Evolutionary conservation across 2,329 filamentous ascomycete genomes (phyloP), one percentile per base, ranked within the genome.

Genomic region (Fusarium sp.): DNA sequence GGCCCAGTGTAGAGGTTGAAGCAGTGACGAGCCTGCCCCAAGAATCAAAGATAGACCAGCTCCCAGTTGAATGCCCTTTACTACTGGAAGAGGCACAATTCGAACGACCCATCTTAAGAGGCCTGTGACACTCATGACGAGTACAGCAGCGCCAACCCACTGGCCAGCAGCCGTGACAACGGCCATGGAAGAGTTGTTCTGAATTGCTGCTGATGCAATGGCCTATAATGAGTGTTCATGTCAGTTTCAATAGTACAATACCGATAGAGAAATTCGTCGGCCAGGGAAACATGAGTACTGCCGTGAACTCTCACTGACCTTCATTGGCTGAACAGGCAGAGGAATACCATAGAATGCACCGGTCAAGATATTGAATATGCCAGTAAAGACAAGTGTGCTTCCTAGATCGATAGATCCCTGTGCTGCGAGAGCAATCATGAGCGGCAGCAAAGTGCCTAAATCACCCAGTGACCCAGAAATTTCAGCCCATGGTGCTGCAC

Each of bases 61-160:
- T 40, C 95, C 95, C 49, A 98, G 89, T 80, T 98, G 96, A 71
- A 98, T 98, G 30, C 95, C 95, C 78, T 97, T 97, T 56, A 98
- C 91, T 1, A 98, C 92, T 0, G 94, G 93, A 16, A 94, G 88
- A 1, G 95, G 95, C 11, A 97, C 91, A 16, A 90, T 84, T n/a
- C 84, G 82, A 11, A 92, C 90, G 54, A 93, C 90, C 85, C 90
- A 91, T 61, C 85, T 86, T 32, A 98, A 83, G n/a, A 96, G 81
- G 1, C 95, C 93, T 0, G 94, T 97, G 7, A 90, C 77, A 75
- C 92, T 94, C 78, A 98, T 89, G 2, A 97, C 9, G 11, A 95
- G 85, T 11, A 98, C 91, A 24, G 91, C 87, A 9, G 83, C 82
- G 3, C 90, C 90, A 34, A 97, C 94, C 62, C 93, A 92, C 68